phyloP scores from a whole-genome alignment of 148 eudicot genomes.

The Chenopodium quinoa region DNA sequence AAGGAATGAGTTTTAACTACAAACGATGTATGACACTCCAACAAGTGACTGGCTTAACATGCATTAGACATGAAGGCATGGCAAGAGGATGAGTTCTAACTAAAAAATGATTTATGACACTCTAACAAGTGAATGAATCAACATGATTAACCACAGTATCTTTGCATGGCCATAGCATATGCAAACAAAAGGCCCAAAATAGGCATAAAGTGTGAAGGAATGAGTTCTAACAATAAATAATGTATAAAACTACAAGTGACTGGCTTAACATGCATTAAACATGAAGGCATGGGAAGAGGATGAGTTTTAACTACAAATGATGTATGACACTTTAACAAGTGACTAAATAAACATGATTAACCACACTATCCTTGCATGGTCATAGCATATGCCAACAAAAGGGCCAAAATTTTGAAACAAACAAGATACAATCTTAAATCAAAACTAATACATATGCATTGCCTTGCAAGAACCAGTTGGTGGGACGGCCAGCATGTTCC shows the following conservation, averaged over 20 bases:
- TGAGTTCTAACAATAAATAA: too few species aligned
- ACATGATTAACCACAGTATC: too few species aligned
- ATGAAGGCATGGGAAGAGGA: neutral
- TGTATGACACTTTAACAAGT: neutral
- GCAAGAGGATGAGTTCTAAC: too few species aligned
- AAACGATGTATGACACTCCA: neutral
- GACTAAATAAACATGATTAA: neutral
- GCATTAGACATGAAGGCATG: too few species aligned
- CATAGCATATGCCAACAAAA: neutral
- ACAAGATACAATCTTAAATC: neutral
- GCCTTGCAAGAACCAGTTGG: constrained; percentile 88
- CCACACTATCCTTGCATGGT: neutral
- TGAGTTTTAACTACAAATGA: neutral
- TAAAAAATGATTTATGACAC: too few species aligned
- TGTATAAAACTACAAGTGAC: too few species aligned
- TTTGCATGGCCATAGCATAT: too few species aligned
- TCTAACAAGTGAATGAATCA: too few species aligned
- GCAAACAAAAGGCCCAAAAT: too few species aligned
- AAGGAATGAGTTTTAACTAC: neutral
- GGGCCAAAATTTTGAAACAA: neutral
- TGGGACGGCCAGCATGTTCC: constrained; percentile 95
- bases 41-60: neutral
- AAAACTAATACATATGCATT: constrained; percentile 21
- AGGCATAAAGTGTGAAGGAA: too few species aligned
- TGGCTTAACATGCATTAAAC: neutral